phyloP scores from a whole-genome alignment of 495 filamentous ascomycete genomes.

The Neurospora sp. region DNA sequence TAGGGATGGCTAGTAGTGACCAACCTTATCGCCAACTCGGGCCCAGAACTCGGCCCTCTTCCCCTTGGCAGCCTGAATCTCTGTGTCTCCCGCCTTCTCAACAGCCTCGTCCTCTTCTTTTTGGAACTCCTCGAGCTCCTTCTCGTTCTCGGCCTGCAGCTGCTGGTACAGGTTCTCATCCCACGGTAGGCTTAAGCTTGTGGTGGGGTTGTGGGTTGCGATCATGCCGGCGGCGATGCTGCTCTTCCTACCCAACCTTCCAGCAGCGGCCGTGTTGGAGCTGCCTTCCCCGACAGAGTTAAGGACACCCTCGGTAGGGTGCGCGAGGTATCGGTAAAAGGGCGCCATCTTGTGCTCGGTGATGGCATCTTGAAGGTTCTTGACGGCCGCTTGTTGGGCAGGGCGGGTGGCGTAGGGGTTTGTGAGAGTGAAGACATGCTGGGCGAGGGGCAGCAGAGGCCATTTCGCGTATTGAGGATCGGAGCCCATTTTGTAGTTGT shows the following conservation, averaged over 20 bases:
- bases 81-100: conserved; percentile 92
- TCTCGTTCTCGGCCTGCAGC: conserved; percentile 77
- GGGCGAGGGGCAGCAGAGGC: conserved; percentile 81
- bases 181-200: conserved; percentile 68
- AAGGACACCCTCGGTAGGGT: conserved; percentile 84
- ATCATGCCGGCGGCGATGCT: conserved; percentile 59
- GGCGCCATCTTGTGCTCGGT: conserved; percentile 92
- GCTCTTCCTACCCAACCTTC: conserved; percentile 44
- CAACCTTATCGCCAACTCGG: conserved; percentile 87
- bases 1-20: conserved; percentile 8
- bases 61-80: conserved; percentile 82
- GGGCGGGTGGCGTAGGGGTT: conserved; percentile 66
- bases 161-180: conserved; percentile 81
- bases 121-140: conserved; percentile 81
- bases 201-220: conserved; percentile 51
- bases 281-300: conserved; percentile 66
- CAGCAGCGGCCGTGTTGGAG: conserved; percentile 28
- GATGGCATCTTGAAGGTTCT: conserved; percentile 88
- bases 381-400: conserved; percentile 62
- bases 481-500: conserved; percentile 60
- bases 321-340: conserved; percentile 88
- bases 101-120: conserved; percentile 92
- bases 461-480: conserved; percentile 96
- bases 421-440: conserved; percentile 94
- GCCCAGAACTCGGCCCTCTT: conserved; percentile 96